A percentile compares a stretch with the other conserved stretches of the same genome.
Evolutionary conservation across 768 basidiomycete species (phyloP).

Genomic region (Xanthoconium purpureum): DNA sequence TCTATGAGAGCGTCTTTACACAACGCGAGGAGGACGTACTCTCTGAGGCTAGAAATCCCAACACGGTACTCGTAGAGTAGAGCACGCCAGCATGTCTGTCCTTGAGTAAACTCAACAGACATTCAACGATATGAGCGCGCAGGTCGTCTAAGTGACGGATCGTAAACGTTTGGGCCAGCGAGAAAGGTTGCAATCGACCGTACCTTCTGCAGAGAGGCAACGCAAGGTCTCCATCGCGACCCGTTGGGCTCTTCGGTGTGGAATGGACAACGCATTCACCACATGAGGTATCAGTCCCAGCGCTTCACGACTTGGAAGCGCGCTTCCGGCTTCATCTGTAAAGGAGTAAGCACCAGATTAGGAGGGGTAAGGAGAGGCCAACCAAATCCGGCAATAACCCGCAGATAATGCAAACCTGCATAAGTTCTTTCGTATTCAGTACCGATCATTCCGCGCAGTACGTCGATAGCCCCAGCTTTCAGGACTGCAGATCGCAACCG

Average conservation of each 20-base stretch:
- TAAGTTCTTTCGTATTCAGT: constrained; percentile 4
- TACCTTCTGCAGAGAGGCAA: constrained; percentile 17
- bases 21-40: constrained; percentile 8
- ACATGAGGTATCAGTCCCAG: constrained; percentile 9
- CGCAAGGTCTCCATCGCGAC: constrained; percentile 14
- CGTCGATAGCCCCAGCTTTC: constrained; percentile 10
- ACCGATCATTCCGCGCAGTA: constrained; percentile 16
- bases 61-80: constrained; percentile 9
- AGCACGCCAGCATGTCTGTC: constrained; percentile 18
- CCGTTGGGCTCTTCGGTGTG: constrained; percentile 16
- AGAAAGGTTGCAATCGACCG: too few relatives aligned
- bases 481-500: constrained; percentile 15
- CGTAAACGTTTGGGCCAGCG: background rate
- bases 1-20: background rate
- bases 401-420: constrained; percentile 26
- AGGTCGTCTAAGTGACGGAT: constrained; percentile 7
- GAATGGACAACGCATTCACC: constrained; percentile 14
- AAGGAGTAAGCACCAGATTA: background rate
- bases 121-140: constrained; percentile 5
- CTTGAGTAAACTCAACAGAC: constrained; percentile 15
- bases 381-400: constrained; percentile 20
- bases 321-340: constrained; percentile 7
- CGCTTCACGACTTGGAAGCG: background rate
- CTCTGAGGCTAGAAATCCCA: constrained; percentile 11
- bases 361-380: background rate